Evolutionary conservation across 2,329 filamentous ascomycete species (phyloP).

Genomic region (Sordariomycetes sp.): DNA sequence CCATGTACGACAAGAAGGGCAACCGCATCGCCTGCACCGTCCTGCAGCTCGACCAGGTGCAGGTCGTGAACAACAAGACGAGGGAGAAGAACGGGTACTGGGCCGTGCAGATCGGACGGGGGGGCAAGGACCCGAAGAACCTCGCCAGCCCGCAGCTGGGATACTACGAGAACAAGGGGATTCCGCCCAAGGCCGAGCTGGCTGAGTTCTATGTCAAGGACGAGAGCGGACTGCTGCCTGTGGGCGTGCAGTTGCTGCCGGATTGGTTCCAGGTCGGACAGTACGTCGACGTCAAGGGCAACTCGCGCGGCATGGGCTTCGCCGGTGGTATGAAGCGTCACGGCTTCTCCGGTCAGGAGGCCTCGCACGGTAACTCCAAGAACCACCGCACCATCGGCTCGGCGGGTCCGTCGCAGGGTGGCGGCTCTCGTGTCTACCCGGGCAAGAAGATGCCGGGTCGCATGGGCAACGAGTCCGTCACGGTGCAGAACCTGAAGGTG

Average conservation of each 20-base stretch:
- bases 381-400: conserved; percentile 91
- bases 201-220: conserved; percentile 80
- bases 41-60: conserved; percentile 83
- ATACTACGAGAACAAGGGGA: conserved; percentile 73
- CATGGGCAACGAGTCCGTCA: conserved; percentile 86
- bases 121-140: conserved; percentile 64
- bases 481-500: conserved; percentile 84
- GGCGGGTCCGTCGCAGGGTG: conserved; percentile 79
- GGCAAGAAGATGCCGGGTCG: conserved; percentile 97
- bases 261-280: conserved; percentile 88
- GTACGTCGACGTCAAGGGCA: conserved; percentile 75
- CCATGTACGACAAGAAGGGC: conserved; percentile 73
- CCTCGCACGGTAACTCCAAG: conserved; percentile 90
- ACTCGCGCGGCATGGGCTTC: conserved; percentile 84
- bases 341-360: conserved; percentile 80
- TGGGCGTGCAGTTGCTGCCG: conserved; percentile 71
- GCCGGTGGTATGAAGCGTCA: conserved; percentile 97
- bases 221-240: conserved; percentile 60
- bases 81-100: conserved; percentile 76
- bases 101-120: conserved; percentile 82
- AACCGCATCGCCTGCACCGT: conserved; percentile 80
- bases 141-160: conserved; percentile 76
- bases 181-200: conserved; percentile 76
- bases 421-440: conserved; percentile 83
- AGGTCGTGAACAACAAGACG: conserved; percentile 84